Evolutionary conservation across 306 rosid genomes (phyloP), one percentile per base, ranked within the genome.

Genomic region (Prunus armeniaca): DNA sequence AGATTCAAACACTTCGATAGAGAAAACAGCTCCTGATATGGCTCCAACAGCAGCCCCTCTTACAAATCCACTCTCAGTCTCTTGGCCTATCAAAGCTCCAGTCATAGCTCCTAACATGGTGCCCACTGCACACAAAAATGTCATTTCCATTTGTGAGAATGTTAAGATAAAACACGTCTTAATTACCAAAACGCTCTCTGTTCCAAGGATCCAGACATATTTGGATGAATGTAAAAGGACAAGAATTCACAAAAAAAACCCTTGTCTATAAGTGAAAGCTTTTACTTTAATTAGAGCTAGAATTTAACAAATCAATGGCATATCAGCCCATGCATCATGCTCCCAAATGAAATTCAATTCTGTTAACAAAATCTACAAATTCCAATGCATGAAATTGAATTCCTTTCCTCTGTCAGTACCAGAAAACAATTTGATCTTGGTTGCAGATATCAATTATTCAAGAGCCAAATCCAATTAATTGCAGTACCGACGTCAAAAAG

Each of bases 1-100:
- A 71, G 93, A 96, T 84, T 95, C 99, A 85, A 92, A 95, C 49
- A 95, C 99, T 86, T 95, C 99, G 73, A 95, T 95, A 38, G 99
- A 95, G 84, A 95, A 95, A 83, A 96, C 99, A 83, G 99, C 99
- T 82, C 99, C 99, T 41, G 97, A 92, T 28, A 96, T 96, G 68
- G 99, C 99, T 56, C 98, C 99, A 86, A 96, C 97, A 8, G 99
- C 97, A 67, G 99, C 99, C 18, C 99, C 99, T 85, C 97, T 80
- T 64, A 96, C 94, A 83, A 96, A 96, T 67, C 98, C 99, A 65
- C 99, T 95, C 81, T 95, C 99, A 2, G 99, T 95, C 58, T 95
- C 99, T 89, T 95, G 99, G 49, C 99, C 99, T 73, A 95, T 96
- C 88, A 96, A 88, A 82, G 99, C 97, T 50, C 99, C 99, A 2